A percentile compares a stretch with the other conserved stretches of the same genome.
phyloP scores from a whole-genome alignment of 2,329 filamentous ascomycete species.

The Colletotrichum gigasporum region DNA sequence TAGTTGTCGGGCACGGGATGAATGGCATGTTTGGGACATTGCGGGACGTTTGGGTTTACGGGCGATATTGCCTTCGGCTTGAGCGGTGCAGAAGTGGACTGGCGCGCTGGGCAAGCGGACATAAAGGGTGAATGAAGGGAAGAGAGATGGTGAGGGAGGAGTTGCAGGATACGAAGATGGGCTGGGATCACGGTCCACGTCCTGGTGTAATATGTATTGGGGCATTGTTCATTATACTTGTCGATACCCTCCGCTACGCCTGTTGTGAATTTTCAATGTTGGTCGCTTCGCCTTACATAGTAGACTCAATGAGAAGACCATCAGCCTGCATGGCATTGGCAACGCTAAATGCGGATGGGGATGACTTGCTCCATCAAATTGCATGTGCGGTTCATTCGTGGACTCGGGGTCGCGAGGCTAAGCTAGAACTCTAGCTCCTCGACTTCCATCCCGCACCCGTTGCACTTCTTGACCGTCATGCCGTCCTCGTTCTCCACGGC shows the following conservation, averaged over 20 bases:
- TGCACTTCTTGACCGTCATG: conserved; percentile 82
- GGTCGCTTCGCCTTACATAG: not conserved
- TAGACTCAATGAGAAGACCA: not conserved
- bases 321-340: no score
- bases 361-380: no score
- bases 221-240: conserved; percentile 20
- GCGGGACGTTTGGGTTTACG: no score
- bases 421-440: conserved; percentile 77
- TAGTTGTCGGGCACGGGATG: conserved; percentile 2
- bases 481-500: conserved; percentile 76
- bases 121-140: no score
- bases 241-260: conserved; percentile 17
- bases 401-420: no score
- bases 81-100: conserved; percentile 1
- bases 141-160: no score
- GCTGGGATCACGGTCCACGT: not conserved
- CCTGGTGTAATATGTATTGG: conserved; percentile 17
- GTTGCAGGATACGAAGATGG: not conserved
- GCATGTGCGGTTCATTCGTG: not conserved
- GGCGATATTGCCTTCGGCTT: no score
- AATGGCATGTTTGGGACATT: not conserved
- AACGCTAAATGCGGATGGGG: no score
- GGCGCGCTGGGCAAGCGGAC: not conserved
- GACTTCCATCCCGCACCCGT: conserved; percentile 80
- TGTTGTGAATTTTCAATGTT: not conserved